phyloP scores from a whole-genome alignment of 164 flowering plant species.

The Vitis rotundifolia region DNA sequence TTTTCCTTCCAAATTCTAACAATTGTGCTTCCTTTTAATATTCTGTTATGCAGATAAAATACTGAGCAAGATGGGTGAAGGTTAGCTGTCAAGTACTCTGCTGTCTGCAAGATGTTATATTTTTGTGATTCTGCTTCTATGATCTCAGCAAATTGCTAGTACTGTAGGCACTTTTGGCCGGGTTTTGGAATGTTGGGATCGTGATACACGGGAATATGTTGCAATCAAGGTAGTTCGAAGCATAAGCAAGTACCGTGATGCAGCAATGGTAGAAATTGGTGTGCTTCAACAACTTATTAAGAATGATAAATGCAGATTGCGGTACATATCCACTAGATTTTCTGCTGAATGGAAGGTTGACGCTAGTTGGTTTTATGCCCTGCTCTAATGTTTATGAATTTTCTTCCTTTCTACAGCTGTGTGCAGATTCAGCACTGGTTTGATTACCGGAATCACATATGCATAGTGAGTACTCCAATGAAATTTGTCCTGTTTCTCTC shows the following conservation, averaged over 20 bases:
- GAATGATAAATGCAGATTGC: constrained; percentile 46
- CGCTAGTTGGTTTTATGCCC: background rate
- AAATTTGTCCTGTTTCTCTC: constrained; percentile 3
- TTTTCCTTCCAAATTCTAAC: background rate
- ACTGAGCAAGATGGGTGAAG: constrained; percentile 95
- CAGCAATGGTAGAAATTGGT: constrained; percentile 88
- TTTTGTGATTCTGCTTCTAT: constrained; percentile 46
- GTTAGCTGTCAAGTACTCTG: constrained; percentile 62
- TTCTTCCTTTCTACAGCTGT: constrained; percentile 61
- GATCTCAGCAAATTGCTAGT: constrained; percentile 62
- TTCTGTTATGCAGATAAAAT: constrained; percentile 69
- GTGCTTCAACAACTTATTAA: constrained; percentile 66
- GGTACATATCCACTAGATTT: constrained; percentile 37
- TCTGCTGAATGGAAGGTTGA: constrained; percentile 4
- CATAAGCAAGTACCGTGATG: constrained; percentile 77
- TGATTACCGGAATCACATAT: constrained; percentile 91
- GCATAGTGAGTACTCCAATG: constrained; percentile 69
- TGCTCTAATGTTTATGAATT: background rate
- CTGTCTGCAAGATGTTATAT: constrained; percentile 49
- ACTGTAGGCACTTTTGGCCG: constrained; percentile 97
- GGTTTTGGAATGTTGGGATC: constrained; percentile 97
- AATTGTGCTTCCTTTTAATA: background rate
- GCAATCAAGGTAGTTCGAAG: constrained; percentile 86
- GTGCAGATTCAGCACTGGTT: constrained; percentile 84
- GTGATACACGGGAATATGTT: constrained; percentile 59